Base-by-base conservation (phyloP, 78 protist species). In the Speleostelium caveatum region DNA sequence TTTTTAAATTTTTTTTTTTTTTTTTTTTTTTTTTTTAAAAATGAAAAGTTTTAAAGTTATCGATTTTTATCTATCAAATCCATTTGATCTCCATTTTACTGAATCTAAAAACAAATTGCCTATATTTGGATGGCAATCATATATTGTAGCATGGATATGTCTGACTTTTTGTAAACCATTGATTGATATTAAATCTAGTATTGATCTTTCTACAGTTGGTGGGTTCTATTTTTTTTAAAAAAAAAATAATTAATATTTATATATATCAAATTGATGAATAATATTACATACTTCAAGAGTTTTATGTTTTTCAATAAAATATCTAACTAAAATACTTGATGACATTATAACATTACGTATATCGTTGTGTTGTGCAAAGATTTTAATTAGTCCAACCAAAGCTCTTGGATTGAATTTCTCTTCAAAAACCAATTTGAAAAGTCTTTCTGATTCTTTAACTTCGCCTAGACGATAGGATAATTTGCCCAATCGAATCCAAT, bases 91-190 rank as follows among this genome's bases (percentile, higher is more conserved):
- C 91, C 91, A 83, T 69, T 83, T 68, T 3, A 83, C 91, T 42
- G 73, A 59, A 60, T 83, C 91, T 32, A 83, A 83, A 51, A 68
- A 83, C 3, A 69, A 28, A 33, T 79, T 51, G 45, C 62, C 45
- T 28, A 75, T 56, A 22, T 41, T 59, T 30, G 68, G 67, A 56
- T 35, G 19, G 16, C 39, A 41, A 24, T 77, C 87, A 21, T 42
- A 32, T 8, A 83, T 32, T 8, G 55, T 30, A 5, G 79, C 36
- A 59, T 68, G 67, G 45, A 83, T 83, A 32, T 49, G 67, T 67
- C 91, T 67, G 41, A 83, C 91, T 60, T 83, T 83, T 83, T 83
- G 91, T 26, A 83, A 63, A 32, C 91, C 91, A 83, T 58, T 35
- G 19, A 42, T 38, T 28, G 79, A 24, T 26, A 83, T 69, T n/a